Conservation (phyloP, 345 rosid genomes). For the Salix brachista region DNA sequence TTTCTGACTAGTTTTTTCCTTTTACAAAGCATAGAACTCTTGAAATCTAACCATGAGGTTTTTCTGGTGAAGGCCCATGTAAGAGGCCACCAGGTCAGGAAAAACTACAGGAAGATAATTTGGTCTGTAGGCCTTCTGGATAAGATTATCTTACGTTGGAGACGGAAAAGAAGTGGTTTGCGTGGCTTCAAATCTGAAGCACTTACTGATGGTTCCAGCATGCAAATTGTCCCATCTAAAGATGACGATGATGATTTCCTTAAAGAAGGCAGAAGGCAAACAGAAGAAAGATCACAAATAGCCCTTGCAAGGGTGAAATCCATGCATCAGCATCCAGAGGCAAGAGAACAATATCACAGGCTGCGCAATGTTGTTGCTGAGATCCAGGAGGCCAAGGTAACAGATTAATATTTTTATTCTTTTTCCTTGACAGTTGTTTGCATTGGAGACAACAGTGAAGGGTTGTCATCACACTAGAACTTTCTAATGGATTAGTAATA, state of each 20-base stretch:
- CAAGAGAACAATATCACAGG: constrained; percentile 81
- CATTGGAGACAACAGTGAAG: not conserved
- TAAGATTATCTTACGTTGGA: constrained; percentile 92
- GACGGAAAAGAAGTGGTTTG: constrained; percentile 80
- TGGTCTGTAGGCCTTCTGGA: constrained; percentile 94
- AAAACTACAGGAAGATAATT: constrained; percentile 63
- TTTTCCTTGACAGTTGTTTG: not conserved
- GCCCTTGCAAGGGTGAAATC: constrained; percentile 89
- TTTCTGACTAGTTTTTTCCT: not conserved
- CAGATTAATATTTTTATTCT: not conserved
- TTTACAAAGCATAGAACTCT: not conserved
- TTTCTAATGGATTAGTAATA: not conserved
- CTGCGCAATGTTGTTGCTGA: constrained; percentile 68
- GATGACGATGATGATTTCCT: constrained; percentile 82
- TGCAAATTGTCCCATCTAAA: constrained; percentile 34
- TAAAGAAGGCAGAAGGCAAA: constrained; percentile 80
- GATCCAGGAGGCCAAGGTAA: constrained; percentile 80
- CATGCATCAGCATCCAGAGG: constrained; percentile 87
- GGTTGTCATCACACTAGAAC: not conserved
- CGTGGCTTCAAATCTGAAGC: constrained; percentile 77
- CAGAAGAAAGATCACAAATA: constrained; percentile 74
- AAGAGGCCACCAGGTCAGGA: constrained; percentile 90
- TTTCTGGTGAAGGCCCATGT: constrained; percentile 69
- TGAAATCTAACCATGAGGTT: constrained; percentile 11
- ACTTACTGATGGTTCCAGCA: constrained; percentile 38